Evolutionary conservation across 2,329 filamentous ascomycete genomes (phyloP).

Genomic region (Elsinoe perseae): DNA sequence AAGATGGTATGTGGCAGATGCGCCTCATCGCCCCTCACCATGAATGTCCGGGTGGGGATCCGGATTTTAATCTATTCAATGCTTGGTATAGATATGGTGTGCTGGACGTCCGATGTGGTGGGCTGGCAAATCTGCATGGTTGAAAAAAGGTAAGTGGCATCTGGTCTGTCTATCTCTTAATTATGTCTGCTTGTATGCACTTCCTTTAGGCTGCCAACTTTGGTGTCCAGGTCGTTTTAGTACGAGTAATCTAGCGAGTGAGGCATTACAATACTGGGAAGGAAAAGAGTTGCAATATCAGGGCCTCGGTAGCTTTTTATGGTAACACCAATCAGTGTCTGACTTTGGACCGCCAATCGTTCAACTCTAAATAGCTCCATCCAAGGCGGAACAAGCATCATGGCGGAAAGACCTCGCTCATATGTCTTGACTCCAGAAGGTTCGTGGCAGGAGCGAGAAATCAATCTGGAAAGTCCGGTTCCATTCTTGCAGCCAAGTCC

Average conservation of each 20-base stretch:
- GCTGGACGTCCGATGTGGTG: background rate
- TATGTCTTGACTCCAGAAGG: background rate
- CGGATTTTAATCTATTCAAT: slow-evolving; percentile 9
- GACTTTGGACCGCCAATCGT: background rate
- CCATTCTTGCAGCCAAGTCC: background rate
- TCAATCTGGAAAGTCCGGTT: background rate
- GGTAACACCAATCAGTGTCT: background rate
- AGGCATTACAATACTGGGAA: too few relatives aligned
- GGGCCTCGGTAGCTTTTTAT: too few relatives aligned
- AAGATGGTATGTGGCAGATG: background rate
- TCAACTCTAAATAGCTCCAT: background rate
- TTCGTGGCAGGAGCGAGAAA: background rate
- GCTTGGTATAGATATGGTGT: slow-evolving; percentile 3
- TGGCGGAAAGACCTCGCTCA: background rate
- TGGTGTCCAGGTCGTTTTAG: background rate
- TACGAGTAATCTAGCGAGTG: too few relatives aligned
- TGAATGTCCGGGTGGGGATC: slow-evolving; percentile 3
- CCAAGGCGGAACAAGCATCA: background rate
- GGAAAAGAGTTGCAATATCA: too few relatives aligned
- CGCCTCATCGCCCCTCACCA: background rate
- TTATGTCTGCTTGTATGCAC: background rate
- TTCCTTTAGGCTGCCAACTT: background rate
- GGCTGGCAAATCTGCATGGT: background rate
- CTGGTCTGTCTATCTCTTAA: background rate
- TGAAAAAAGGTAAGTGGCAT: background rate